These are phyloP conservation scores for Arthrobotrys iridis DNA, from an alignment of 2,329 filamentous ascomycete species.

Conservation along the genomic window DNA sequence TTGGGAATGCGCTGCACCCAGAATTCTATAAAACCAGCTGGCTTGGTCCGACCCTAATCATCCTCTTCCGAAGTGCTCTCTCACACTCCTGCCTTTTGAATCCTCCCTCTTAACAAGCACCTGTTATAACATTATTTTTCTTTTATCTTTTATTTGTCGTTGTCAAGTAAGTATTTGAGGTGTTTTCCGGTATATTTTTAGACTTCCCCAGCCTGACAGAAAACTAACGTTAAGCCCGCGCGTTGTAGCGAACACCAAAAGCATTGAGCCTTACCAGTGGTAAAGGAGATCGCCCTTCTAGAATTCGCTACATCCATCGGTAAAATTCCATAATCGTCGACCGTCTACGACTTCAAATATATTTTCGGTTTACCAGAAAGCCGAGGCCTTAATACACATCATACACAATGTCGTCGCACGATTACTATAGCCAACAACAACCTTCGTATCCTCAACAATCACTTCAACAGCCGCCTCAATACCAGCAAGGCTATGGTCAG, in stretches of 20 bases:
- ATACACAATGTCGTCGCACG: slow-evolving; percentile 45
- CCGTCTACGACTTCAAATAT: not conserved
- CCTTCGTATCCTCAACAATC: slow-evolving; percentile 42
- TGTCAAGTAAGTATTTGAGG: slow-evolving; percentile 31
- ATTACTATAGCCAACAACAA: slow-evolving; percentile 45
- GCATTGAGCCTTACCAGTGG: not conserved
- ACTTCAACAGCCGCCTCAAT: slow-evolving; percentile 38
- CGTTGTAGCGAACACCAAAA: not conserved
- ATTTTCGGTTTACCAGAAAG: not conserved
- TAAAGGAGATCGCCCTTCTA: not conserved
- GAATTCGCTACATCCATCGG: not conserved
- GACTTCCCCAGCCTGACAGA: not conserved
- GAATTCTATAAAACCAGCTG: slow-evolving; percentile 42
- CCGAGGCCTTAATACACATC: not conserved
- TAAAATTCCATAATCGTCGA: not conserved
- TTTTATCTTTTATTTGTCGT: not conserved
- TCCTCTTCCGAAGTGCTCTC: slow-evolving; percentile 38
- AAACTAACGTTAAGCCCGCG: slow-evolving; percentile 28
- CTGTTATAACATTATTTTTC: not conserved
- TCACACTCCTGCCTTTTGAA: not conserved
- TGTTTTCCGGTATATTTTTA: slow-evolving; percentile 41
- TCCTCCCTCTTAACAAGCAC: not conserved
- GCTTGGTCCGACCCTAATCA: slow-evolving; percentile 20
- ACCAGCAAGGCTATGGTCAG: slow-evolving; percentile 50
- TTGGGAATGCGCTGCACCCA: slow-evolving; percentile 8